Evolutionary conservation across 495 filamentous ascomycete genomes (phyloP).

Genomic region (Lepraria neglecta): DNA sequence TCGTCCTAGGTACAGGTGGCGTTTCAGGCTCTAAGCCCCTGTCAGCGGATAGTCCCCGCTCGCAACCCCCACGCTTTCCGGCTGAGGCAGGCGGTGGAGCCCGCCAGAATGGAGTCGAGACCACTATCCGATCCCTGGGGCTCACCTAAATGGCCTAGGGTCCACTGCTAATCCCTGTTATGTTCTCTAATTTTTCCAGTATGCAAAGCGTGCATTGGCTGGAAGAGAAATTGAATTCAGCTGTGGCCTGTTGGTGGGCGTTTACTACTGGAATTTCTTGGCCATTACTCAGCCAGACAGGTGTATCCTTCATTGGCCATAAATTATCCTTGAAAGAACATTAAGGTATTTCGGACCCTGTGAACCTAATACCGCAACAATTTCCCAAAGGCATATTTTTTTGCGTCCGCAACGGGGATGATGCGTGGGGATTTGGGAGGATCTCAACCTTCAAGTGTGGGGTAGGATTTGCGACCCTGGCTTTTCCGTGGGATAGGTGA

Average conservation of each 20-base stretch:
- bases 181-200: not conserved
- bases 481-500: conserved; percentile 13
- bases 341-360: not conserved
- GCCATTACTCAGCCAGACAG: not conserved
- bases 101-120: conserved; percentile 18
- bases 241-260: not conserved
- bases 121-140: not conserved
- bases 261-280: no score
- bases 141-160: conserved; percentile 1
- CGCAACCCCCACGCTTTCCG: conserved; percentile 16
- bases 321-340: not conserved
- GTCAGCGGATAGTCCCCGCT: conserved; percentile 16
- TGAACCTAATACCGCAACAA: not conserved
- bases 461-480: conserved; percentile 8
- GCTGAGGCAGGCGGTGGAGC: conserved; percentile 8
- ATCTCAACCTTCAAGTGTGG: not conserved
- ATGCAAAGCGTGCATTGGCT: not conserved
- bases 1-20: conserved; percentile 12
- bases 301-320: conserved; percentile 1
- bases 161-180: not conserved
- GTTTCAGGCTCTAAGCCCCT: conserved; percentile 9
- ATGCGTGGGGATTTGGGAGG: not conserved
- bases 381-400: not conserved
- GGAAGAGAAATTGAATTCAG: not conserved
- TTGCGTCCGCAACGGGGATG: not conserved